Evolutionary conservation across 768 basidiomycete genomes (phyloP), one percentile per base, ranked within the genome.

Genomic region (Mycena kentingensis): DNA sequence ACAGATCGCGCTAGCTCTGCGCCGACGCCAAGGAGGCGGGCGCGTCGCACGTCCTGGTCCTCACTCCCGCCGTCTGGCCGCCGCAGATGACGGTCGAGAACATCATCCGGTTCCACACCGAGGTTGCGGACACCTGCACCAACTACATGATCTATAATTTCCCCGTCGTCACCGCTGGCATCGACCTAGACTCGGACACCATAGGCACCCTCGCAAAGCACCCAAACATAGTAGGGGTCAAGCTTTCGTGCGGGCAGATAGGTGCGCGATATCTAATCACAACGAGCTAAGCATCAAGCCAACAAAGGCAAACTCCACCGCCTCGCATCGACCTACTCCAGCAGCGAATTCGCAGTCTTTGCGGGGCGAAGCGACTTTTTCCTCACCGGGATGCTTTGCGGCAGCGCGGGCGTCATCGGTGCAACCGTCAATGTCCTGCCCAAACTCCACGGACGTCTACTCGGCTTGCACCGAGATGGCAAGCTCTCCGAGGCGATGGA

Each of bases 191-290:
- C 66, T 91, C 90, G 0, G 90, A 93, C 66, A 77, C 79, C 45
- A 78, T 95, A 61, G 75, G 75, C 44, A 73, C 77, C 16, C 78
- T 94, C 28, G 84, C 87, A 3, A 68, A 78, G 38, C 90, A 92
- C 65, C 88, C 88, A 5, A 93, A 93, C 70, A 90, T 91, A 58
- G 87, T 93, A 53, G 92, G 92, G 52, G 84, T 81, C 45, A 93
- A 89, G 70, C 77, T 94, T 21, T 93, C 92, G 27, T 93, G 90
- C 65, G 90, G 87, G 4, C 87, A 84, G 60, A 83, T 94, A 51
- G 90, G 90, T 54, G 32, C 44, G 35, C 12, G 7, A 38, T 5
- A 25, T 2, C 21, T 18, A 18, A 7, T 11, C 35, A n/a, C 29
- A 7, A 31, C 34, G 4, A 21, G 3, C 10, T 12, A 15, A 36